A percentile compares a stretch with the other conserved stretches of the same genome.
Evolutionary conservation across 345 rosid species (phyloP).

Genomic region (Schrenkiella parvula): DNA sequence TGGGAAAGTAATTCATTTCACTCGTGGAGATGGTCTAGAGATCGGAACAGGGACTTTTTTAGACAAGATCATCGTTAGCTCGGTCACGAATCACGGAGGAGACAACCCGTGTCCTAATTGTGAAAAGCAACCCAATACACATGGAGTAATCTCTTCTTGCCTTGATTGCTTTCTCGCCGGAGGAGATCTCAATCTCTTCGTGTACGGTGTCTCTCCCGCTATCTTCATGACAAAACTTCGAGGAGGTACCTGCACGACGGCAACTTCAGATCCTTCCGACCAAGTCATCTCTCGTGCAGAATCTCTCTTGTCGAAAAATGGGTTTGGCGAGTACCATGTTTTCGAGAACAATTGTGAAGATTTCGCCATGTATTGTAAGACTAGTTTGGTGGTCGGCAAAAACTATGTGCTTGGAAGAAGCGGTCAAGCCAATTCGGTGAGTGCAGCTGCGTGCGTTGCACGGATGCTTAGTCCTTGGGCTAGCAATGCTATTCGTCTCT

Average conservation of each 20-base stretch:
- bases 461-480: constrained; percentile 39
- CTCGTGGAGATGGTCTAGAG: constrained; percentile 64
- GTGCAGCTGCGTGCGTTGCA: constrained; percentile 40
- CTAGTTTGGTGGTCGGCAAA: constrained; percentile 51
- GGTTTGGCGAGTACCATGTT: constrained; percentile 63
- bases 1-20: constrained; percentile 69
- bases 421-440: constrained; percentile 59
- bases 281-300: constrained; percentile 55
- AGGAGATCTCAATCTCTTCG: constrained; percentile 58
- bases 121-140: constrained; percentile 41
- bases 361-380: constrained; percentile 75
- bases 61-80: constrained; percentile 53
- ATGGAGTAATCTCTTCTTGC: constrained; percentile 64
- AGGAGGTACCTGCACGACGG: constrained; percentile 84
- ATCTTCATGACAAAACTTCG: constrained; percentile 45
- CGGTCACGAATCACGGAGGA: constrained; percentile 36
- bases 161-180: constrained; percentile 65
- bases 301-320: constrained; percentile 51
- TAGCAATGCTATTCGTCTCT: constrained; percentile 28
- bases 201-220: constrained; percentile 45
- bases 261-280: constrained; percentile 52
- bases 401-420: constrained; percentile 58
- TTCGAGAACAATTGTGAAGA: constrained; percentile 79
- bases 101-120: constrained; percentile 51
- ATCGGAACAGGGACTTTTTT: constrained; percentile 57